A percentile compares a stretch with the other conserved stretches of the same genome.
Conservation (phyloP, 345 rosid species). For the Lenwebbia sp. region DNA sequence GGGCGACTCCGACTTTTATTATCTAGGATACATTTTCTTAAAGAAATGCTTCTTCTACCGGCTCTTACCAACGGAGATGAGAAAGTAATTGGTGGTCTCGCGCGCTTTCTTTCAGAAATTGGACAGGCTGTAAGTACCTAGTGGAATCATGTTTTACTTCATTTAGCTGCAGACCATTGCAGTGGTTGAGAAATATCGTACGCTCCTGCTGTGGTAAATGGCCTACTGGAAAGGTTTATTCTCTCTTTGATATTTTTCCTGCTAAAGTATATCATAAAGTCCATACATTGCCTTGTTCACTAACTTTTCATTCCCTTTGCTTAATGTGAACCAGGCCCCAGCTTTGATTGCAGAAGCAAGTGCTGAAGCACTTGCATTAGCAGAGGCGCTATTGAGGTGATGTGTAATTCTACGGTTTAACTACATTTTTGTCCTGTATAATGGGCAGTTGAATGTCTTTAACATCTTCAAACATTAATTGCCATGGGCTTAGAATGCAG, state of each 20-base stretch:
- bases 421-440: no score
- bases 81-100: constrained; percentile 72
- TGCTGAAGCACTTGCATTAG: no score
- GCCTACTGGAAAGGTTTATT: neutral
- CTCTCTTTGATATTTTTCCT: neutral
- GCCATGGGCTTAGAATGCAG: no score
- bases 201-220: neutral
- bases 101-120: constrained; percentile 82
- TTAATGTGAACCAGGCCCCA: no score
- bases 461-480: no score
- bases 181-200: neutral
- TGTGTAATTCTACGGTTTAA: no score
- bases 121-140: constrained; percentile 80
- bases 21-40: constrained; percentile 64
- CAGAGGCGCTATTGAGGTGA: no score
- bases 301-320: no score
- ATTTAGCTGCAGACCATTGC: neutral
- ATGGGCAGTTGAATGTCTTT: no score
- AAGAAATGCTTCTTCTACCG: constrained; percentile 66
- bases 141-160: neutral
- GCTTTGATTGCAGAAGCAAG: no score
- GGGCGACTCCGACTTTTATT: constrained; percentile 79
- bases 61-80: constrained; percentile 66
- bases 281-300: neutral
- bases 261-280: neutral